Base-by-base conservation (phyloP, 192 early-diverging fungal species). In the Coemansia sp. region DNA sequence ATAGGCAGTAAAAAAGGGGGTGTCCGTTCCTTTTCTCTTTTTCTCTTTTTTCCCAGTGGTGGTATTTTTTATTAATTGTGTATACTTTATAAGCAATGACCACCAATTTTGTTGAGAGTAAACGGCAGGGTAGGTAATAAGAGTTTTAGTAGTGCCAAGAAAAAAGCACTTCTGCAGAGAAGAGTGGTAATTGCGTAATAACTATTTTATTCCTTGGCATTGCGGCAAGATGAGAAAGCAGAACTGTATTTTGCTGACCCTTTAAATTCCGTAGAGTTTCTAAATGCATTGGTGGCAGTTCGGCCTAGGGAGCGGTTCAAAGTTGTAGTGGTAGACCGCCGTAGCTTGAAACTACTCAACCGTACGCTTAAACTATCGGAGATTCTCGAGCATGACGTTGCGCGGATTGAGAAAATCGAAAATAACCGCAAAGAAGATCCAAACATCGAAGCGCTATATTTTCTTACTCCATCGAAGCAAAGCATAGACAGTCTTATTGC, bases 231-330 rank as follows among this genome's bases (percentile, higher is more conserved):
- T n/a, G 40, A n/a, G 40, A 23, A 48, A 48, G 23, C 23, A 13
- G 26, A n/a, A 47, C 15, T 28, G 12, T 26, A 19, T 12, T 28
- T 14, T 26, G 46, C 28, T 48, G 12, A 21, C 21, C 12, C 21
- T 19, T 28, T 26, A 13, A 48, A 7, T 23, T 28, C 12, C 58
- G 61, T 72, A 79, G 76, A 79, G 52, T 79, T 79, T 36, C 41
- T 69, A 50, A 79, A 72, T 72, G 76, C 76, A 31, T 65, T 79
- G 45, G 40, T 58, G 31, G 43, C 58, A 9, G 70, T 79, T 19
- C 76, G 76, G 40, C 70, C 76, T 5, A 59, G 48, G 31, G 67
- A 67, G 50, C 59, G 69, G 44, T 80, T 71, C 67, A 80, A 80
- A 54, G 52, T 80, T 16, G 57, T 80, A 61, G 68, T 80, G 42